Conservation (phyloP, 768 basidiomycete genomes). For the Boletus coccyginus region DNA sequence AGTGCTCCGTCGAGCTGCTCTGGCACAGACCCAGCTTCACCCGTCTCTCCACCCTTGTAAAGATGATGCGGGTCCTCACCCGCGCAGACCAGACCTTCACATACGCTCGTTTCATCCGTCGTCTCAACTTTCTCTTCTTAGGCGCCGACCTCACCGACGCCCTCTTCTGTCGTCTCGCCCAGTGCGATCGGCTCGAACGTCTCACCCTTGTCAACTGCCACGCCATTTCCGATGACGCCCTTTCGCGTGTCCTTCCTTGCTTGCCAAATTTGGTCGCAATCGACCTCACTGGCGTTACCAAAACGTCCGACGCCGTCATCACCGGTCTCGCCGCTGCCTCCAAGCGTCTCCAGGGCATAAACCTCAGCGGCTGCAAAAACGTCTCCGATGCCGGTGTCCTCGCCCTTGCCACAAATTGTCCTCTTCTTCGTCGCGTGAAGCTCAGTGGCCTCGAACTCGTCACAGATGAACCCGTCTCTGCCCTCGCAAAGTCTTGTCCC, state of each 20-base stretch:
- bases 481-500: constrained; percentile 75
- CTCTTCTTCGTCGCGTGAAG: constrained; percentile 85
- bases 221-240: constrained; percentile 58
- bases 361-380: constrained; percentile 77
- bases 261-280: constrained; percentile 82
- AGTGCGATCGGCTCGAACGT: constrained; percentile 81
- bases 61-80: constrained; percentile 72
- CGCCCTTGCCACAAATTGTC: constrained; percentile 72
- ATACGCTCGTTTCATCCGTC: constrained; percentile 83
- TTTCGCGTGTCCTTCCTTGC: constrained; percentile 61
- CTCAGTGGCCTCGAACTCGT: constrained; percentile 72
- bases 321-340: constrained; percentile 68
- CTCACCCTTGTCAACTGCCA: constrained; percentile 83
- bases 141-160: constrained; percentile 69
- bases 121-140: constrained; percentile 84
- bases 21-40: constrained; percentile 89
- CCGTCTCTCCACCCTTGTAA: constrained; percentile 64
- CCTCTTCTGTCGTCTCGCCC: constrained; percentile 64
- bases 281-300: constrained; percentile 73
- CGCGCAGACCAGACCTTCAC: constrained; percentile 73
- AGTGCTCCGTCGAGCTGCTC: constrained; percentile 90
- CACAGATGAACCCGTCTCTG: constrained; percentile 73
- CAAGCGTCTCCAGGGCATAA: constrained; percentile 84
- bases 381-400: constrained; percentile 77
- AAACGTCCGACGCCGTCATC: constrained; percentile 70